Percentiles rank a stretch among this genome's conserved stretches.
Evolutionary conservation across 306 rosid species (phyloP).

Genomic region (Prunus padus): DNA sequence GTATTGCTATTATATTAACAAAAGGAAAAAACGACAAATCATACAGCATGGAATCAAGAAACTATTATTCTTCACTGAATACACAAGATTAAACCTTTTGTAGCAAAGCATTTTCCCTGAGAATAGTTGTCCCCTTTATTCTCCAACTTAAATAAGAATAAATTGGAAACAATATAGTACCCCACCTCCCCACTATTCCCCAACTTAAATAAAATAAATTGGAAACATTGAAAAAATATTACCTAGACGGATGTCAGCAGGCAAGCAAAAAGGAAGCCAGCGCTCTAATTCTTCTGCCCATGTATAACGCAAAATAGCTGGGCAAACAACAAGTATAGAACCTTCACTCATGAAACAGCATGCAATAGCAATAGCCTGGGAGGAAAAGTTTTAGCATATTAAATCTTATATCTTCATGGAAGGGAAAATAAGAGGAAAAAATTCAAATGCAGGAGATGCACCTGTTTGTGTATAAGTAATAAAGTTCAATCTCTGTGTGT

Average conservation of each 20-base stretch:
- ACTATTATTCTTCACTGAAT: not conserved
- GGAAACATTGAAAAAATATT: slow-evolving; percentile 19
- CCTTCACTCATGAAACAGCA: slow-evolving; percentile 84
- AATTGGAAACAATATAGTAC: not conserved
- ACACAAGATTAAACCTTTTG: not conserved
- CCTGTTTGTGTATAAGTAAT: not conserved
- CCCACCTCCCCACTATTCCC: not conserved
- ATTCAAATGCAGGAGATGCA: slow-evolving; percentile 9
- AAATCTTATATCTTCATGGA: not conserved
- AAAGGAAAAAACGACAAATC: not conserved
- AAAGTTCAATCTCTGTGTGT: not conserved
- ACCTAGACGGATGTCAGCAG: slow-evolving; percentile 88
- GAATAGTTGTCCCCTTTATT: not conserved
- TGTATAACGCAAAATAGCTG: slow-evolving; percentile 84
- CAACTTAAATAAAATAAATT: slow-evolving; percentile 16
- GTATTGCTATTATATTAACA: not conserved
- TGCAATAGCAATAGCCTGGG: slow-evolving; percentile 90
- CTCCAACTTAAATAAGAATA: slow-evolving; percentile 13
- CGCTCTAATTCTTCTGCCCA: slow-evolving; percentile 99
- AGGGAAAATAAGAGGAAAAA: not conserved
- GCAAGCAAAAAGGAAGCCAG: slow-evolving; percentile 90
- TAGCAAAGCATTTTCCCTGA: not conserved
- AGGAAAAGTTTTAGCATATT: slow-evolving; percentile 10
- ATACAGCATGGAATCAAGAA: not conserved
- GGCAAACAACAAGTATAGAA: slow-evolving; percentile 83